Conservation (phyloP, 768 basidiomycete species). For the Tulasnella sp. region DNA sequence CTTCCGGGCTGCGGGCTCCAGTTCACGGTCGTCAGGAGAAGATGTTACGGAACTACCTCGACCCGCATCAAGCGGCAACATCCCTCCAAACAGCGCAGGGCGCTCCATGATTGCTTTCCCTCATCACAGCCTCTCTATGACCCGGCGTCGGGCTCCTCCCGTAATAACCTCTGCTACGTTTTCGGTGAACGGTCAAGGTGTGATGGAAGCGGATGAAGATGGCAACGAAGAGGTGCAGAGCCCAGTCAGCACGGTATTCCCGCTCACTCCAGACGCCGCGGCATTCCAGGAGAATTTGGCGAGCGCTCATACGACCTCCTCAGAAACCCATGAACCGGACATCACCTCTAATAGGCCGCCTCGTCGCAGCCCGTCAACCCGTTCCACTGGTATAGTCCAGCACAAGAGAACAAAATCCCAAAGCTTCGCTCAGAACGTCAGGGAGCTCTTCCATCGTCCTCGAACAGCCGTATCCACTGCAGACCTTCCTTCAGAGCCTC, state of each 20-base stretch:
- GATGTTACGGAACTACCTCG: background rate
- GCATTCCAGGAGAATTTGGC: slow-evolving; percentile 9
- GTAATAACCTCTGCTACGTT: background rate
- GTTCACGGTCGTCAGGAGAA: background rate
- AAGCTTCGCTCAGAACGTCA: slow-evolving; percentile 8
- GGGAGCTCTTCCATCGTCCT: slow-evolving; percentile 5
- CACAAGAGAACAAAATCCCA: slow-evolving; percentile 9
- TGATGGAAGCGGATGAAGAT: slow-evolving; percentile 6
- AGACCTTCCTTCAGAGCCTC: background rate
- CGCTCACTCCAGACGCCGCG: background rate
- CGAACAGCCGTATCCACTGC: background rate
- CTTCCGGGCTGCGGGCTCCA: background rate
- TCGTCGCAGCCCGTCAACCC: background rate
- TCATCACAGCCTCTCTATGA: background rate
- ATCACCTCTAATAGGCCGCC: background rate
- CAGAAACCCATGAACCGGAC: background rate
- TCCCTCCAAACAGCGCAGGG: too few species aligned
- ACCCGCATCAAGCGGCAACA: background rate
- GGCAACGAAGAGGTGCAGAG: background rate
- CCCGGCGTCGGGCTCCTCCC: background rate
- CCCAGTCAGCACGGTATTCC: slow-evolving; percentile 6
- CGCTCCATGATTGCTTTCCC: background rate
- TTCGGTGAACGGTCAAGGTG: background rate
- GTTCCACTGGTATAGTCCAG: background rate
- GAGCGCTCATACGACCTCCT: background rate